Evolutionary conservation across 1,284 basidiomycete genomes (phyloP).

Genomic region (Stygiomarasmius scandens): DNA sequence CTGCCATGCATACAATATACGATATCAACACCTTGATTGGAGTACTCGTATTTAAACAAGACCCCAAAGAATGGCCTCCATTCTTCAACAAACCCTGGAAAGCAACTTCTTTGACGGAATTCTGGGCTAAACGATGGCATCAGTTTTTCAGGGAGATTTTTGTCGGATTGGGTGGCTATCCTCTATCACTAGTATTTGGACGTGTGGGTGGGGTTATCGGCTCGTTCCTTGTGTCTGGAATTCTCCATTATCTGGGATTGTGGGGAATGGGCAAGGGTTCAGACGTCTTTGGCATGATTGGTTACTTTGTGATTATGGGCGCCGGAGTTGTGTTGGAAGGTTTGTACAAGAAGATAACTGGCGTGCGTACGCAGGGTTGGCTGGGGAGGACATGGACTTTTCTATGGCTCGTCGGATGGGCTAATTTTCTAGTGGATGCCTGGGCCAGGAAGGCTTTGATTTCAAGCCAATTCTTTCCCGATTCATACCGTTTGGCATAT

Average conservation of each 20-base stretch:
- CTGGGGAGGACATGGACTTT: slow-evolving; percentile 53
- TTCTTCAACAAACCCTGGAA: slow-evolving; percentile 42
- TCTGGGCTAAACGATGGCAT: slow-evolving; percentile 53
- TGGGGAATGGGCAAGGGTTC: slow-evolving; percentile 61
- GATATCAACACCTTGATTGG: slow-evolving; percentile 44
- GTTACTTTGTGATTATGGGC: slow-evolving; percentile 62
- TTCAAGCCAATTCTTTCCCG: slow-evolving; percentile 39
- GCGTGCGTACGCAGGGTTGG: slow-evolving; percentile 45
- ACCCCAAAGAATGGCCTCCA: slow-evolving; percentile 43
- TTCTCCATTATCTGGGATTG: slow-evolving; percentile 57
- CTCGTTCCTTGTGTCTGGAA: slow-evolving; percentile 53
- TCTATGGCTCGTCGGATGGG: slow-evolving; percentile 49
- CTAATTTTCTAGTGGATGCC: slow-evolving; percentile 49
- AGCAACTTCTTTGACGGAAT: slow-evolving; percentile 38
- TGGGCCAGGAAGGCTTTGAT: slow-evolving; percentile 53
- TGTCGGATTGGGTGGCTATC: slow-evolving; percentile 33
- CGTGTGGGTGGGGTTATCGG: slow-evolving; percentile 40
- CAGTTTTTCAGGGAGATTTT: slow-evolving; percentile 44
- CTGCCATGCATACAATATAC: slow-evolving; percentile 45
- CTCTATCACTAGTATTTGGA: slow-evolving; percentile 40
- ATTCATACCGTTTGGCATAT: slow-evolving; percentile 16
- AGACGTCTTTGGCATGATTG: slow-evolving; percentile 45
- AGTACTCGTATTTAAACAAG: slow-evolving; percentile 38
- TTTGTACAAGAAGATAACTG: slow-evolving; percentile 42
- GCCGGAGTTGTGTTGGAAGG: slow-evolving; percentile 53